Evolutionary conservation across 2,329 filamentous ascomycete genomes (phyloP).

Genomic region (Aspergillus spinulosporus): DNA sequence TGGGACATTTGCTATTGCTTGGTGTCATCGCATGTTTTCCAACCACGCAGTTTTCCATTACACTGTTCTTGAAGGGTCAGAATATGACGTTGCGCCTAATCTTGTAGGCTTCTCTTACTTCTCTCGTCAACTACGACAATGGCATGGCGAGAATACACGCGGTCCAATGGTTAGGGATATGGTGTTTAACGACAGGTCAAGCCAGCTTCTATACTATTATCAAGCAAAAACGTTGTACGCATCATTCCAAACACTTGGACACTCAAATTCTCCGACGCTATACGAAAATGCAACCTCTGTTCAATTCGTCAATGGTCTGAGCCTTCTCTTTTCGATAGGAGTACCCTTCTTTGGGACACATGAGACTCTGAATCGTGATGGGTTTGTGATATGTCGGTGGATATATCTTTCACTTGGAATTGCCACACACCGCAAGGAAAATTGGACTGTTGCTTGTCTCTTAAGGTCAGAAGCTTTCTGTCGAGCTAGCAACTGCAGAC

Average conservation of each 20-base stretch:
- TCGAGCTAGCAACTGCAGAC: conserved; percentile 31
- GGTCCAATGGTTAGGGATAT: conserved; percentile 32
- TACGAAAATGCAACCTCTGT: conserved; percentile 29
- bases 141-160: conserved; percentile 2
- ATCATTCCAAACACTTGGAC: conserved; percentile 34
- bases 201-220: conserved; percentile 40
- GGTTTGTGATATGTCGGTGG: conserved; percentile 35
- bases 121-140: neutral
- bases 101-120: conserved; percentile 15
- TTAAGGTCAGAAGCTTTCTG: conserved; percentile 37
- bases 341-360: conserved; percentile 45
- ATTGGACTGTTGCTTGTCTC: conserved; percentile 41
- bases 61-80: conserved; percentile 14
- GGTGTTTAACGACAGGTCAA: conserved; percentile 38
- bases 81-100: conserved; percentile 7
- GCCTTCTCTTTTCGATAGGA: conserved; percentile 38
- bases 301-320: conserved; percentile 25
- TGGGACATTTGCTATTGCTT: conserved; percentile 39
- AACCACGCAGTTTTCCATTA: conserved; percentile 36
- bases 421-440: conserved; percentile 35
- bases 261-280: conserved; percentile 20
- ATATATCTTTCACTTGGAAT: conserved; percentile 45
- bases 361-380: conserved; percentile 18
- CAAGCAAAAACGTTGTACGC: conserved; percentile 36
- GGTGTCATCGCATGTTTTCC: conserved; percentile 30